Base-by-base conservation (phyloP, 495 filamentous ascomycete species). In the Aspergillus egyptiacus region DNA sequence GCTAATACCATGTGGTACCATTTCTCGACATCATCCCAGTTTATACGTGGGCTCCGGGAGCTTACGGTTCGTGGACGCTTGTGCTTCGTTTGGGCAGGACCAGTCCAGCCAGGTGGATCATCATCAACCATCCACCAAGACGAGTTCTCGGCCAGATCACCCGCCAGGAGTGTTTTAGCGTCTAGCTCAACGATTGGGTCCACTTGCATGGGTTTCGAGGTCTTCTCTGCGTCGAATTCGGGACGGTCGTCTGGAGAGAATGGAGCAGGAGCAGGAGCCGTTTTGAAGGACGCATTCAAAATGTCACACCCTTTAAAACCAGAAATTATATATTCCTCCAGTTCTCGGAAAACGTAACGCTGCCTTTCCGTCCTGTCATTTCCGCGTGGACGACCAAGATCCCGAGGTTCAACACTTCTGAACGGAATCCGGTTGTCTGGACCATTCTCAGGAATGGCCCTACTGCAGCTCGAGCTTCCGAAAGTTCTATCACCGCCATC, bases 141-240 rank as follows among this genome's bases (percentile, higher is more conserved):
- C 2, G 87, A 87, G 60, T 91, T 93, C 62, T 93, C 87, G 0
- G 83, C 84, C 51, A 93, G 68, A 50, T 91, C 80, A 11, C 87
- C 88, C n/a, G 89, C 61, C 10, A 91, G 72, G 10, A 93, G 70
- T 0, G 86, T 83, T 63, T 91, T 93, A 0, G 85, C 79, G 62
- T 93, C 88, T 20, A 89, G 64, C 42, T 81, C 77, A 20, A 76
- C 78, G 3, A 76, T 52, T 6, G 57, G 57, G 8, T 61, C 38
- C 8, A 45, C 43, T 23, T 58, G 44, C 13, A 55, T 58, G 2
- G 43, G 39, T n/a, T 49, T 43, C 23, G 51, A 22, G 11, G 20
- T 60, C 5, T 54, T 46, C 28, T 63, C 63, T 20, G 55, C 38
- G 47, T 58, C 63, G 52, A 59, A 65, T 51, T 46, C 58, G 7